These are phyloP conservation scores for Acanthamoeba quina DNA, from an alignment of 208 protist genomes.

Conservation along the genomic window DNA sequence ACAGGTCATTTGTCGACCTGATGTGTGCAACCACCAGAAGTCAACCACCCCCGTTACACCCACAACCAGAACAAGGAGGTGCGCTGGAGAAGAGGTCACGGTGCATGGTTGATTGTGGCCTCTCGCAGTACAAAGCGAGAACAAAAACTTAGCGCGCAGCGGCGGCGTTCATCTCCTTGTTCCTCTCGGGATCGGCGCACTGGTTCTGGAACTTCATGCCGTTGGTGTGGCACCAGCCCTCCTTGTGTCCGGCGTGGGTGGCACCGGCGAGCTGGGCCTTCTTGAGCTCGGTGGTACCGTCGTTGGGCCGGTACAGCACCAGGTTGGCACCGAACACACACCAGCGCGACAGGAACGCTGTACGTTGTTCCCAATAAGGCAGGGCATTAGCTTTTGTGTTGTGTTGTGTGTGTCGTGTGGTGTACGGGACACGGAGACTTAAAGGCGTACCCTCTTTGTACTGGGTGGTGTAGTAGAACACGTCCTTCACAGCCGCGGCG, in stretches of 20 bases:
- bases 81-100: too few species aligned
- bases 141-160: conserved; percentile 68
- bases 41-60: too few species aligned
- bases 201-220: conserved; percentile 77
- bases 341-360: too few species aligned
- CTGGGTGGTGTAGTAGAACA: conserved; percentile 85
- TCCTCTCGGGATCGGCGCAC: conserved; percentile 29
- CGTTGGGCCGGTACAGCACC: conserved; percentile 83
- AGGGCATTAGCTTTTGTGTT: too few species aligned
- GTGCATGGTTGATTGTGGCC: too few species aligned
- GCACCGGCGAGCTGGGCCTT: conserved; percentile 68
- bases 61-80: too few species aligned
- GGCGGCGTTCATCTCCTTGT: neutral
- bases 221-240: conserved; percentile 81
- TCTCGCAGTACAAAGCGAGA: too few species aligned
- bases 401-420: too few species aligned
- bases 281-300: conserved; percentile 81
- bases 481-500: neutral
- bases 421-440: too few species aligned
- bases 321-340: neutral
- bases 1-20: neutral
- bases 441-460: conserved; percentile 72
- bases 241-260: conserved; percentile 75
- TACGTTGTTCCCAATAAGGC: too few species aligned
- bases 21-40: neutral